Percentiles rank a stretch among this genome's conserved stretches.
Evolutionary conservation across 2,329 filamentous ascomycete genomes (phyloP).

Genomic region (Zymoseptoria ardabiliae): DNA sequence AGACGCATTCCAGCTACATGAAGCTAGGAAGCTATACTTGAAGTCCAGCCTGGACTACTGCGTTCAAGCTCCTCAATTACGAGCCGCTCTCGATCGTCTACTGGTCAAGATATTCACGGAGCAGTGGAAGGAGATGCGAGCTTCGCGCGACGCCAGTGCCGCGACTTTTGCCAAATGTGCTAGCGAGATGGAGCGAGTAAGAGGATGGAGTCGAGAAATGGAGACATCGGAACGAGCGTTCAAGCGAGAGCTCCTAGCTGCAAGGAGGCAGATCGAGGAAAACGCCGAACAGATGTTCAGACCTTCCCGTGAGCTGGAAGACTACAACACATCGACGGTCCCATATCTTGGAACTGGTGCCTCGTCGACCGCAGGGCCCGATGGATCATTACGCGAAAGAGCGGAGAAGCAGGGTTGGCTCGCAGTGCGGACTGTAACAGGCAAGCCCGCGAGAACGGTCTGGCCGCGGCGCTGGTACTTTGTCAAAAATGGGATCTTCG

Average conservation of each 20-base stretch:
- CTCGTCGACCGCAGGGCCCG: slow-evolving; percentile 44
- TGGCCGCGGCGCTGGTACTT: slow-evolving; percentile 96
- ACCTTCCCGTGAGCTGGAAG: slow-evolving; percentile 85
- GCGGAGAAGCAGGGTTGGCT: slow-evolving; percentile 92
- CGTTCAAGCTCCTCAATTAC: slow-evolving; percentile 75
- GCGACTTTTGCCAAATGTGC: slow-evolving; percentile 59
- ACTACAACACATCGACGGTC: slow-evolving; percentile 84
- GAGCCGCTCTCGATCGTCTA: slow-evolving; percentile 75
- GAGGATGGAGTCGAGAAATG: slow-evolving; percentile 92
- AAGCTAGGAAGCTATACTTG: slow-evolving; percentile 82
- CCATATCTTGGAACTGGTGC: slow-evolving; percentile 72
- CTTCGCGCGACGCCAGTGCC: slow-evolving; percentile 57
- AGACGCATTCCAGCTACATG: slow-evolving; percentile 92
- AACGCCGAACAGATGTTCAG: slow-evolving; percentile 61
- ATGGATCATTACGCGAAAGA: slow-evolving; percentile 45
- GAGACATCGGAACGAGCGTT: slow-evolving; percentile 80
- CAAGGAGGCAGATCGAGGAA: slow-evolving; percentile 76
- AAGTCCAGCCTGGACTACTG: slow-evolving; percentile 93
- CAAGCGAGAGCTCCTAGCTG: slow-evolving; percentile 69
- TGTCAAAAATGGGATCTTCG: slow-evolving; percentile 90
- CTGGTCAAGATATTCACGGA: slow-evolving; percentile 79
- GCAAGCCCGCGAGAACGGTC: slow-evolving; percentile 80
- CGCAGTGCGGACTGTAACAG: slow-evolving; percentile 70
- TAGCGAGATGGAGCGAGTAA: slow-evolving; percentile 80
- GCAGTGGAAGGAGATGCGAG: slow-evolving; percentile 79